Evolutionary conservation across 2,329 filamentous ascomycete genomes (phyloP), one percentile per base, ranked within the genome.

Genomic region (Zymoseptoria passerinii): DNA sequence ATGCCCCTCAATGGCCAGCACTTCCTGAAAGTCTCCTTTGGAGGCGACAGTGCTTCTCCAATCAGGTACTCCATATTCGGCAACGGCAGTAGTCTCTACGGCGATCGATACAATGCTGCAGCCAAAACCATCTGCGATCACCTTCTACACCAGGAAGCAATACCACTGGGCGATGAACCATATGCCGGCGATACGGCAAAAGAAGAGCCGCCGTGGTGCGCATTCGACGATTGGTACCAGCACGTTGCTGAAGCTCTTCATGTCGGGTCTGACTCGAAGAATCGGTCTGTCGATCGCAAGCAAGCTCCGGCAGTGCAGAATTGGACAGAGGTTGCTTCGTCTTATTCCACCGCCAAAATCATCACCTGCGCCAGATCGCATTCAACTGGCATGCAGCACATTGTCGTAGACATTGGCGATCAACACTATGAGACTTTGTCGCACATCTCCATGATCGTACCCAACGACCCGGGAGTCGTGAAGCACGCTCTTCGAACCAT

Each of bases 11-110:
- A 59, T 48, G 53, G 57, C 7, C 10, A 29, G 4, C 35, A 16
- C 35, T 44, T 44, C 35, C 35, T 44, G 0, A 16, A n/a, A n/a
- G 13, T 44, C 35, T n/a, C 35, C 7, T 44, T 44, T 13, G 35
- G 5, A 44, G 35, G 2, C 35, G 35, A 44, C 5, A 6, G 13
- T 13, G n/a, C 16, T 44, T 44, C 35, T n/a, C 35, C n/a, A n/a
- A 28, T 58, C n/a, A 8, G 23, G 1, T 56, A 48, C 48, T 19
- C 18, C 16, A 28, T 59, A 8, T 59, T 59, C 40, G 57, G 57
- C 4, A 59, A 59, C 40, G 57, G 57, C 20, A 59, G 53, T 16
- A 23, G 20, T 23, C n/a, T 53, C 4, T 59, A 59, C n/a, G 28
- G 29, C 16, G 35, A 52, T 23, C 51, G 48, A 8, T 59, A 56